Base-by-base conservation (phyloP, 2,329 filamentous ascomycete species). In the Fusarium secorum region DNA sequence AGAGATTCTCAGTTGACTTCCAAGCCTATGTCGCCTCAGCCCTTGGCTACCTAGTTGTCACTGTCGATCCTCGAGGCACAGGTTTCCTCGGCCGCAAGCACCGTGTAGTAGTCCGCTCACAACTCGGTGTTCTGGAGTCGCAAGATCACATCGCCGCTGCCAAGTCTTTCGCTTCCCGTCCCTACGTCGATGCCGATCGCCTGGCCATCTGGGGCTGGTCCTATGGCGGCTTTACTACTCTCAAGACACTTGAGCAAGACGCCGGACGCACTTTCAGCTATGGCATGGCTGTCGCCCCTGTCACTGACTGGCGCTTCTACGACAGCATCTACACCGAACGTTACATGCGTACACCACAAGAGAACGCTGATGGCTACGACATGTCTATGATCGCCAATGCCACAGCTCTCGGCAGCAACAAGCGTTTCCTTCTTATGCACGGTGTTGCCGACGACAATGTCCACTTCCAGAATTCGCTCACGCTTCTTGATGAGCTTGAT, bases 121-220 rank as follows among this genome's bases (percentile, higher is more conserved):
- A 97, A 71, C 87, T 99, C 35, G 96, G 96, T 22, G 85, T 92
- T 75, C 93, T 90, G 78, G 96, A 99, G 83, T 89, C 95, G 1
- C 86, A 89, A 41, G 96, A 98, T 80, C 96, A 99, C 80, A 98
- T 99, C 72, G 92, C 91, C 30, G 92, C 94, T 2, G 96, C 93
- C 7, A 92, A 95, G 80, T 89, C 92, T 71, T 98, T 94, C 90
- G 91, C 92, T 0, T 83, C 85, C 39, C 95, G 94, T 78, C 81
- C 87, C 18, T 98, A 99, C 79, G 91, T 98, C 18, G 97, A 99
- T 79, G 85, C 88, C 30, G 86, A 89, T 11, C 89, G 93, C 59
- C 89, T 99, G 74, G 95, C 94, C 24, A 97, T 99, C 78, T 99
- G 96, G 96, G 96, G 96, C 51, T 99, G 96, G 96, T 97, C 93